phyloP scores from a whole-genome alignment of 768 basidiomycete genomes.

The Leucocoprinus birnbaumii region DNA sequence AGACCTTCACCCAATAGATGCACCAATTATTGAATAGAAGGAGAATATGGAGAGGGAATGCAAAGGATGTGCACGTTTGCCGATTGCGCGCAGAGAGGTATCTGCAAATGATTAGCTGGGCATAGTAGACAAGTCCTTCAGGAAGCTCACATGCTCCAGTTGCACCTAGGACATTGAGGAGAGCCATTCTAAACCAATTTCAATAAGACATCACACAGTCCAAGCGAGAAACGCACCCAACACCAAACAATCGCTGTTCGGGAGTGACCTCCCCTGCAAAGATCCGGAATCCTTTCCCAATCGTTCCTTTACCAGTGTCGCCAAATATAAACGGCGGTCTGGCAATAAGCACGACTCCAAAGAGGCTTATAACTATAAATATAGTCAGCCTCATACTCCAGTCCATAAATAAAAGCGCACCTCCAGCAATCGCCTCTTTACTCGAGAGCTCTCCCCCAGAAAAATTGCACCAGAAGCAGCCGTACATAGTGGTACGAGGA shows the following conservation, averaged over 20 bases:
- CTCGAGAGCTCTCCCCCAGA: slow-evolving; percentile 57
- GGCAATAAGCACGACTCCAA: slow-evolving; percentile 81
- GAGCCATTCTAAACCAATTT: slow-evolving; percentile 42
- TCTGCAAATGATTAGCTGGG: slow-evolving; percentile 18
- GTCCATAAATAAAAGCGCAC: slow-evolving; percentile 24
- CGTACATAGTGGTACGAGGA: slow-evolving; percentile 66
- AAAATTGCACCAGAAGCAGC: slow-evolving; percentile 60
- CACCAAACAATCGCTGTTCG: slow-evolving; percentile 51
- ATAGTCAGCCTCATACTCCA: not conserved
- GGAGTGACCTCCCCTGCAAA: slow-evolving; percentile 26
- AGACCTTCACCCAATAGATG: slow-evolving; percentile 27
- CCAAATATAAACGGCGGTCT: slow-evolving; percentile 77
- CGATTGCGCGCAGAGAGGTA: slow-evolving; percentile 52
- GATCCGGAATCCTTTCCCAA: slow-evolving; percentile 15
- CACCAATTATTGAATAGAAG: slow-evolving; percentile 41
- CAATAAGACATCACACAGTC: not conserved
- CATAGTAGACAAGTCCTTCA: not conserved
- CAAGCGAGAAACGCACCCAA: slow-evolving; percentile 37
- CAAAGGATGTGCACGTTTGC: slow-evolving; percentile 66
- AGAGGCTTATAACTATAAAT: slow-evolving; percentile 53
- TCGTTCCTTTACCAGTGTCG: not conserved
- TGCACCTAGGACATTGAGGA: slow-evolving; percentile 61
- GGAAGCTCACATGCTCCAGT: slow-evolving; percentile 62
- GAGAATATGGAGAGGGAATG: slow-evolving; percentile 69
- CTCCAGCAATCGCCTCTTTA: slow-evolving; percentile 50